These are phyloP conservation scores for Rhododendron ovatum DNA, from an alignment of 148 eudicot species.

Conservation along the genomic window DNA sequence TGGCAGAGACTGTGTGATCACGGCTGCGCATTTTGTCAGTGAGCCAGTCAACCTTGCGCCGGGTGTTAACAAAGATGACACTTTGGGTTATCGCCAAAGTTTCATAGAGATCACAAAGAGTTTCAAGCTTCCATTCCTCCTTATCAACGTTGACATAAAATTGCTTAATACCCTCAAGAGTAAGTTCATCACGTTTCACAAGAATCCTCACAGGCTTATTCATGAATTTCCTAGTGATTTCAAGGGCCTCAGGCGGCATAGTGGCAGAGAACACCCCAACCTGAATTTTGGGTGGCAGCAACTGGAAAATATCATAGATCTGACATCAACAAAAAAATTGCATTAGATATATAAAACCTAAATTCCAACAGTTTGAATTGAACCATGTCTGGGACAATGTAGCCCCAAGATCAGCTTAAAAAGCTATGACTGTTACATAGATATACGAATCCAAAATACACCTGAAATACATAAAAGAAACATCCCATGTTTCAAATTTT, in stretches of 20 bases:
- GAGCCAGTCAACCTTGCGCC: conserved; percentile 77
- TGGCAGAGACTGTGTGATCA: conserved; percentile 76
- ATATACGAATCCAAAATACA: background rate
- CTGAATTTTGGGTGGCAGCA: conserved; percentile 67
- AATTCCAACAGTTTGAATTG: background rate
- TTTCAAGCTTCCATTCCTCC: conserved; percentile 81
- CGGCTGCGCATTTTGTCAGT: conserved; percentile 80
- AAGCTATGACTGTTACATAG: background rate
- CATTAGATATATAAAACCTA: background rate
- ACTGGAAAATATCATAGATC: conserved; percentile 71
- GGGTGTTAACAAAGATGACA: conserved; percentile 71
- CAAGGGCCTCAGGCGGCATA: conserved; percentile 83
- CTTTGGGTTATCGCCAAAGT: conserved; percentile 72
- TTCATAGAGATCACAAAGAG: conserved; percentile 71
- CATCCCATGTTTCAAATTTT: background rate
- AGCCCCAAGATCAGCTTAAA: background rate
- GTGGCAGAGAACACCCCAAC: conserved; percentile 82
- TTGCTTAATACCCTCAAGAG: conserved; percentile 80
- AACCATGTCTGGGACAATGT: background rate
- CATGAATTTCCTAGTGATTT: conserved; percentile 76
- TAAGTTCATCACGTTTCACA: conserved; percentile 78
- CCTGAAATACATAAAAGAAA: background rate
- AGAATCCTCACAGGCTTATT: conserved; percentile 76
- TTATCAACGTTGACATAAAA: conserved; percentile 70
- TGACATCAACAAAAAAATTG: conserved; percentile 11